Evolutionary conservation across 441 rosid genomes (phyloP).

Genomic region (Syzygium malaccense): DNA sequence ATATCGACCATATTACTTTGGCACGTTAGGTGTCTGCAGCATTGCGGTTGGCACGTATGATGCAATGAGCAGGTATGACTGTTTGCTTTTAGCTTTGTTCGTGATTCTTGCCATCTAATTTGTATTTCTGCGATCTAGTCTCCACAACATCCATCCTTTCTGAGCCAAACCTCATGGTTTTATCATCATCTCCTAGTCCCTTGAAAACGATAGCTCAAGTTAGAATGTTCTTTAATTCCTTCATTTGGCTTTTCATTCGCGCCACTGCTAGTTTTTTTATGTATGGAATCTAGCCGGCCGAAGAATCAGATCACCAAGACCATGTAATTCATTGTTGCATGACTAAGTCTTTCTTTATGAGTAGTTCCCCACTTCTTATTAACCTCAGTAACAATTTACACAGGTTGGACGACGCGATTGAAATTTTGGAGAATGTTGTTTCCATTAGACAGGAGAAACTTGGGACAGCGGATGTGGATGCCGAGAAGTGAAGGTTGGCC

Average conservation of each 20-base stretch:
- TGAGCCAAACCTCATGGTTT: background rate
- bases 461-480: slow-evolving; percentile 25
- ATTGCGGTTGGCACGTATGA: slow-evolving; percentile 36
- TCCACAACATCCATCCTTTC: background rate
- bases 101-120: background rate
- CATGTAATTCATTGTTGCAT: background rate
- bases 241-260: background rate
- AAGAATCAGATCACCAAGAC: background rate
- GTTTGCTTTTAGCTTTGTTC: background rate
- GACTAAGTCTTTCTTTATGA: background rate
- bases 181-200: background rate
- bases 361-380: background rate
- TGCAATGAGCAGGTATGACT: slow-evolving; percentile 32
- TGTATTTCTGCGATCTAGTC: background rate
- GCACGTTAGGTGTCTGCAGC: slow-evolving; percentile 37
- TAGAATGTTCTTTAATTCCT: background rate
- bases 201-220: background rate
- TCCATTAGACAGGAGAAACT: slow-evolving; percentile 28
- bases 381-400: background rate
- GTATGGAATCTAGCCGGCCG: background rate
- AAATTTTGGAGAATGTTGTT: slow-evolving; percentile 29
- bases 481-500: slow-evolving; percentile 29
- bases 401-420: slow-evolving; percentile 34
- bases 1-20: slow-evolving; percentile 26
- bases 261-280: background rate